A percentile compares a stretch with the other conserved stretches of the same genome.
These are phyloP conservation scores for Cerrena zonata DNA, from an alignment of 1,284 basidiomycete genomes.

Conservation along the genomic window DNA sequence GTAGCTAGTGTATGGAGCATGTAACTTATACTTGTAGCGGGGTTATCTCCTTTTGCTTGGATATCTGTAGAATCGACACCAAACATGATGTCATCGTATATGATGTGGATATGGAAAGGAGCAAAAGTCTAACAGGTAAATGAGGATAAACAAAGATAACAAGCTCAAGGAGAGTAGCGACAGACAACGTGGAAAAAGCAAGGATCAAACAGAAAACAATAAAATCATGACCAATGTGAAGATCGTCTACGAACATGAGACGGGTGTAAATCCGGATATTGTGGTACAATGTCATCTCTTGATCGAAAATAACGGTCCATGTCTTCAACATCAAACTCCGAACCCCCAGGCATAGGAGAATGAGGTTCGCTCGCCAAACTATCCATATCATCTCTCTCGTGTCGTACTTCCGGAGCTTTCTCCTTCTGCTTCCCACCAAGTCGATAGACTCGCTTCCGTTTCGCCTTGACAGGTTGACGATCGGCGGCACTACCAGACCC, in stretches of 20 bases:
- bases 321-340: slow-evolving; percentile 69
- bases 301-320: slow-evolving; percentile 73
- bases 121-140: too few relatives aligned
- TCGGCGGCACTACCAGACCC: slow-evolving; percentile 30
- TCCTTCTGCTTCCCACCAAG: slow-evolving; percentile 45
- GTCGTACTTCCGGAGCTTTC: slow-evolving; percentile 1
- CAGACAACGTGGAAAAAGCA: not conserved
- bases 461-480: slow-evolving; percentile 62
- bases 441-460: slow-evolving; percentile 68
- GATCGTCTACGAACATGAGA: slow-evolving; percentile 26
- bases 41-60: not conserved
- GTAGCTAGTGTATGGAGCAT: slow-evolving; percentile 7
- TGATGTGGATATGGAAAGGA: too few relatives aligned
- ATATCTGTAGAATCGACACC: not conserved
- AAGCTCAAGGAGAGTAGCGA: too few relatives aligned
- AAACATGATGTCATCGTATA: not conserved
- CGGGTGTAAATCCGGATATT: slow-evolving; percentile 24
- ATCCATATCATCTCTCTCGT: not conserved
- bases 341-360: slow-evolving; percentile 38
- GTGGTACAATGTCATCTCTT: slow-evolving; percentile 36
- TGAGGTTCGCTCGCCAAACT: not conserved
- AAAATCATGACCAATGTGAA: not conserved
- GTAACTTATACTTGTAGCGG: too few relatives aligned
- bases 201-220: not conserved
- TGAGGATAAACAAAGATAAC: not conserved